phyloP scores from a whole-genome alignment of 805 yeast genomes.

The Candida adriatica region DNA sequence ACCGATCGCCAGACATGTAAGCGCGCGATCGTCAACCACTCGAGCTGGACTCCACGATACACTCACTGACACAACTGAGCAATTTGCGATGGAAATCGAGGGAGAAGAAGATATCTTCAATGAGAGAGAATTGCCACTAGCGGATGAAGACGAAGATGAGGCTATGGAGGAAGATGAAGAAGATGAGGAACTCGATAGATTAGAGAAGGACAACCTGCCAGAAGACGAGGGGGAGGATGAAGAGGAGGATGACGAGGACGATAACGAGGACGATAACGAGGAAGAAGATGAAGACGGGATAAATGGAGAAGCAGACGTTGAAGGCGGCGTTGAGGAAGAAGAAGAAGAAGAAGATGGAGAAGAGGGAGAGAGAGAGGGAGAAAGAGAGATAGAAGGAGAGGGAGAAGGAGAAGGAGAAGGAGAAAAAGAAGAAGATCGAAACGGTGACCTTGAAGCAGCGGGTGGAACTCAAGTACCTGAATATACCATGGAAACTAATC shows the following conservation, averaged over 20 bases:
- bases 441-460: not conserved
- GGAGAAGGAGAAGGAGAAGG: conserved; percentile 3
- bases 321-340: conserved; percentile 3
- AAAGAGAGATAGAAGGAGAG: conserved; percentile 4
- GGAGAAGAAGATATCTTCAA: conserved; percentile 21
- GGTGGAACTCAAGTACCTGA: not conserved
- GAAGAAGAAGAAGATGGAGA: conserved; percentile 2
- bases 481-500: not conserved
- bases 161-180: conserved; percentile 21
- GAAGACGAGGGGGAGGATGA: conserved; percentile 25
- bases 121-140: conserved; percentile 16
- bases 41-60: too few relatives aligned
- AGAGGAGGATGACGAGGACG: conserved; percentile 24
- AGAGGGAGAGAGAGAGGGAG: not conserved
- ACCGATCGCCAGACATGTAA: too few relatives aligned
- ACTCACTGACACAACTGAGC: too few relatives aligned
- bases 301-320: conserved; percentile 7
- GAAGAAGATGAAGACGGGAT: conserved; percentile 12
- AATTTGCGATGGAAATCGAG: conserved; percentile 2
- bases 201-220: conserved; percentile 19
- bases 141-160: conserved; percentile 23
- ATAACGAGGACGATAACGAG: conserved; percentile 18
- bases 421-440: conserved; percentile 1
- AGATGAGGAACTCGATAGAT: conserved; percentile 25
- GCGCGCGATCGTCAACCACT: too few relatives aligned